Conservation (phyloP, 768 basidiomycete genomes). For the Chalciporus piperatus region DNA sequence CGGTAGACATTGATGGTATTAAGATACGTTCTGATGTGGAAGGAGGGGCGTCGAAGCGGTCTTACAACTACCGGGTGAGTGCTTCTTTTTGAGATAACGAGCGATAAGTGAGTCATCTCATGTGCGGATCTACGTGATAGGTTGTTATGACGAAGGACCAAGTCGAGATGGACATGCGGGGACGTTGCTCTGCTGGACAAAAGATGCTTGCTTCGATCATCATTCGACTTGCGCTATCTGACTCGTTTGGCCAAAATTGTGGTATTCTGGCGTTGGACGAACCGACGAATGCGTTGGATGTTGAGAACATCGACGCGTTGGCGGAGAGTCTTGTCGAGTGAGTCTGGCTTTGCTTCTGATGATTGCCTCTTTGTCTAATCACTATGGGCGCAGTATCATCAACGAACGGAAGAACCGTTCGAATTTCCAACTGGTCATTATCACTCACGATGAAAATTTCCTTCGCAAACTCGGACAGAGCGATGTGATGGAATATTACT, state of each 20-base stretch:
- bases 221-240: slow-evolving; percentile 93
- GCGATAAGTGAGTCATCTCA: neutral
- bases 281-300: slow-evolving; percentile 95
- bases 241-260: slow-evolving; percentile 97
- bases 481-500: slow-evolving; percentile 94
- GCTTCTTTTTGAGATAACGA: slow-evolving; percentile 14
- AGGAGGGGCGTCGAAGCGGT: slow-evolving; percentile 83
- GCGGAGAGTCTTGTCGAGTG: slow-evolving; percentile 91
- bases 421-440: slow-evolving; percentile 95
- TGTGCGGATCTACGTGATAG: slow-evolving; percentile 38
- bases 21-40: slow-evolving; percentile 93
- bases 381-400: slow-evolving; percentile 66
- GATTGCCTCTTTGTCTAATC: too few species aligned
- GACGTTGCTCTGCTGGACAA: slow-evolving; percentile 96
- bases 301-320: slow-evolving; percentile 93
- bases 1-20: slow-evolving; percentile 93
- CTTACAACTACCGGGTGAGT: slow-evolving; percentile 93
- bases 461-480: slow-evolving; percentile 84
- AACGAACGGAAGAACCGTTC: slow-evolving; percentile 84
- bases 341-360: slow-evolving; percentile 29
- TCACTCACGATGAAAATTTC: slow-evolving; percentile 97
- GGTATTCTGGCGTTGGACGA: slow-evolving; percentile 97
- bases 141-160: slow-evolving; percentile 99
- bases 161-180: slow-evolving; percentile 99
- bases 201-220: slow-evolving; percentile 99